A percentile compares a stretch with the other conserved stretches of the same genome.
Evolutionary conservation across 2,329 filamentous ascomycete species (phyloP).

Genomic region (Akanthomyces uredinophilus): DNA sequence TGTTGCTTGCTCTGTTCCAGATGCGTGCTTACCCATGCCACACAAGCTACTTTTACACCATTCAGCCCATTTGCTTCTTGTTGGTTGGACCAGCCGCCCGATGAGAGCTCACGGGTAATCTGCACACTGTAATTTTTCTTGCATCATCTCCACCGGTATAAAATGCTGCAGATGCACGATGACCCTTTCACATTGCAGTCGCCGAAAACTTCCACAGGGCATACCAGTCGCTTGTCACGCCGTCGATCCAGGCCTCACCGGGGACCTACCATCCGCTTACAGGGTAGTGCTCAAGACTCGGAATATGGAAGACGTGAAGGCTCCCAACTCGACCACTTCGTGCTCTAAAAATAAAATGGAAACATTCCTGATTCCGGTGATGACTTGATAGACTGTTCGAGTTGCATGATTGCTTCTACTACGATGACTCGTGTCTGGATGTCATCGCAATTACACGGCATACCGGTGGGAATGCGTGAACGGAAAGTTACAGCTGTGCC

Average conservation of each 20-base stretch:
- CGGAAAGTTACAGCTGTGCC: neutral
- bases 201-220: neutral
- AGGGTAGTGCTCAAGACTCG: neutral
- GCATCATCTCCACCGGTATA: neutral
- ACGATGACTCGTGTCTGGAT: conserved; percentile 1
- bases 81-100: neutral
- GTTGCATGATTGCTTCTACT: neutral
- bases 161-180: neutral
- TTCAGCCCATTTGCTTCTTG: neutral
- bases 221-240: conserved; percentile 2
- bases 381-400: neutral
- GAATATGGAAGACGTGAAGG: no score
- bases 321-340: no score
- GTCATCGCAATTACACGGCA: neutral
- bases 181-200: neutral
- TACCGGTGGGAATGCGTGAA: neutral
- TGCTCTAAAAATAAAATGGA: neutral
- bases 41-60: no score
- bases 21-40: neutral
- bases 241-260: neutral
- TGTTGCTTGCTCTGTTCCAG: neutral
- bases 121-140: neutral
- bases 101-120: neutral
- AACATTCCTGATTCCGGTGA: neutral
- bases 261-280: neutral